Base-by-base conservation (phyloP, 2,329 filamentous ascomycete species). In the Trichoderma guizhouense region DNA sequence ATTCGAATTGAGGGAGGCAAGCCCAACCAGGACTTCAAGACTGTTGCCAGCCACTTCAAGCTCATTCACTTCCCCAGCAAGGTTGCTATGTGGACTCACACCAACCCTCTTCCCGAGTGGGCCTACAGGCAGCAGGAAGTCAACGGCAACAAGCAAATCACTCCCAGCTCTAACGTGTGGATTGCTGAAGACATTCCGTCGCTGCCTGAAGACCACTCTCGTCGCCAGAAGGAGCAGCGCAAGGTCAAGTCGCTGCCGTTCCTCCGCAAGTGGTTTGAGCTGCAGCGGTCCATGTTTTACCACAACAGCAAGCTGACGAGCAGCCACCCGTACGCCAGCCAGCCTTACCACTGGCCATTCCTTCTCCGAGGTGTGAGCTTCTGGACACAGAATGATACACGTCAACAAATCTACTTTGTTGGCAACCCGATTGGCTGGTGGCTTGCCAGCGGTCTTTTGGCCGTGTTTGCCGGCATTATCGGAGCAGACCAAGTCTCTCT, bases 61-160 rank as follows among this genome's bases (percentile, higher is more conserved):
- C 88, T 99, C 73, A 89, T 99, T 77, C 96, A 99, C 82, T 90
- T 93, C 78, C 94, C 95, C 8, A 97, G 94, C 81, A 97, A 97
- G 82, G 96, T 99, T 65, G 95, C 96, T 75, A 97, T 99, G 95
- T 99, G 96, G 96, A 99, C 96, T 32, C 95, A 98, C 82, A 92
- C 92, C 43, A 96, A 91, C 72, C 93, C 96, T 64, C 89, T 99
- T n/a, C 96, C 96, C 5, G 96, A 99, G 5, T 99, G 96, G 96
- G 96, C 88, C 30, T 95, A 93, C 85, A 96, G 97, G 82, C 96
- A 99, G 82, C 95, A 97, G 79, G 96, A 99, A 81, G 98, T 99
- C 86, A 99, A 99, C 82, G 96, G 96, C 73, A 99, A 99, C 87
- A 99, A 99, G 89, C 97, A 97, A 80, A 85, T 97, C 69, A 86